phyloP scores from a whole-genome alignment of 2,329 filamentous ascomycete species.

The Cladosporium sp. region DNA sequence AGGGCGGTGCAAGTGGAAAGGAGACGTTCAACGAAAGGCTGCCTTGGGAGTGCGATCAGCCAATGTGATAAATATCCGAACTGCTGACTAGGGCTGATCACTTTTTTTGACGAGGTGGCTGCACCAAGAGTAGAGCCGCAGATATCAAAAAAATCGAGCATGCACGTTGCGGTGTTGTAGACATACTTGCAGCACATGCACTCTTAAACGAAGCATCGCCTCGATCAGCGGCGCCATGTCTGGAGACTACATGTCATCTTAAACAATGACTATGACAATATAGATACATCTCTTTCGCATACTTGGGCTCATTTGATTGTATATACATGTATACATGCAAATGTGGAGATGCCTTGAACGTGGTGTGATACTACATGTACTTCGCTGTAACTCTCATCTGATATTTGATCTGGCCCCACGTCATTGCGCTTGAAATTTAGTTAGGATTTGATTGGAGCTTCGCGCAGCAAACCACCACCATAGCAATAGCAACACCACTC shows the following conservation, averaged over 20 bases:
- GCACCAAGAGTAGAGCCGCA: not conserved
- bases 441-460: conserved; percentile 14
- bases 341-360: not conserved
- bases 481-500: not conserved
- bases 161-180: not conserved
- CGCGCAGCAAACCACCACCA: not conserved
- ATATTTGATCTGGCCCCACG: conserved; percentile 1
- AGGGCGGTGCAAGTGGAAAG: conserved; percentile 30
- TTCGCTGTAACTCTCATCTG: not conserved
- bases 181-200: not conserved
- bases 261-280: not conserved
- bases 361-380: conserved; percentile 1
- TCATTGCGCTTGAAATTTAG: conserved; percentile 16
- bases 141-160: not conserved
- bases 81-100: not conserved
- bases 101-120: not conserved
- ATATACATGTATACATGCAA: not conserved
- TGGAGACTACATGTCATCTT: not conserved
- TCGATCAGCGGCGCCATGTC: not conserved
- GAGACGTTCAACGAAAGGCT: conserved; percentile 30
- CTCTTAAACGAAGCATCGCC: not conserved
- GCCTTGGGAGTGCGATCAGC: conserved; percentile 27
- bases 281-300: not conserved
- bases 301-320: not conserved
- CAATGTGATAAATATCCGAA: not conserved